Conservation (phyloP, 2,329 filamentous ascomycete genomes). For the Pseudogymnoascus sp. region DNA sequence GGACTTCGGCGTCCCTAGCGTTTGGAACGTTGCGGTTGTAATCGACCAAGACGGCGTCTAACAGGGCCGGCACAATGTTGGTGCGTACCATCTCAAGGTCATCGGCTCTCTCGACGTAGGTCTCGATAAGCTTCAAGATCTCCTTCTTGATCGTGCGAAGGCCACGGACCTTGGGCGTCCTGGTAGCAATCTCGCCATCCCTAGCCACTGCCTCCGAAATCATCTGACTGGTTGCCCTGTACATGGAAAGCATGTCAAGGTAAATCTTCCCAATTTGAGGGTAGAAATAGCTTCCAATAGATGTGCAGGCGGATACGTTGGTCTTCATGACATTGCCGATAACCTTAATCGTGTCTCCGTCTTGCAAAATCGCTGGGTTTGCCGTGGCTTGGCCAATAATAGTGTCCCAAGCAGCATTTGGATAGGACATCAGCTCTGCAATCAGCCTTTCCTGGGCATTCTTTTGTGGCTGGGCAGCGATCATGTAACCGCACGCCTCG, state of each 20-base stretch:
- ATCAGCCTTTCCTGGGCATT: conserved; percentile 87
- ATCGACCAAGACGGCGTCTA: conserved; percentile 89
- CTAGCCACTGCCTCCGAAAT: conserved; percentile 87
- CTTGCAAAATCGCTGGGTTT: conserved; percentile 80
- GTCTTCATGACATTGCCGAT: conserved; percentile 99
- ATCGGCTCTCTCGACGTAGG: conserved; percentile 96
- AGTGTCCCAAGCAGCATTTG: conserved; percentile 89
- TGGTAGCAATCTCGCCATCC: conserved; percentile 88
- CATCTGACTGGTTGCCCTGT: conserved; percentile 88
- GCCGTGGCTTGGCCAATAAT: conserved; percentile 85
- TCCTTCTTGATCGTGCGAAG: conserved; percentile 98
- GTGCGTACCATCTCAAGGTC: conserved; percentile 87
- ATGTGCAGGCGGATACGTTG: conserved; percentile 96
- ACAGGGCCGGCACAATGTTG: conserved; percentile 89
- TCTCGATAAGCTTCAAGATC: conserved; percentile 96
- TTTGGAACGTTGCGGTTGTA: conserved; percentile 97
- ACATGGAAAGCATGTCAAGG: conserved; percentile 98
- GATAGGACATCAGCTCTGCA: conserved; percentile 83
- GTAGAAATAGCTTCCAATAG: conserved; percentile 95
- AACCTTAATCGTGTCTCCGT: conserved; percentile 93
- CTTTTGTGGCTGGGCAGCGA: conserved; percentile 93
- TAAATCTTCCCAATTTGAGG: conserved; percentile 97
- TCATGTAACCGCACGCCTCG: conserved; percentile 98
- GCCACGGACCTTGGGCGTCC: conserved; percentile 93
- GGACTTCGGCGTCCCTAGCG: conserved; percentile 89